Conservation (phyloP, 352 stramenopile species). For the Chrysophaeum taylorii region DNA sequence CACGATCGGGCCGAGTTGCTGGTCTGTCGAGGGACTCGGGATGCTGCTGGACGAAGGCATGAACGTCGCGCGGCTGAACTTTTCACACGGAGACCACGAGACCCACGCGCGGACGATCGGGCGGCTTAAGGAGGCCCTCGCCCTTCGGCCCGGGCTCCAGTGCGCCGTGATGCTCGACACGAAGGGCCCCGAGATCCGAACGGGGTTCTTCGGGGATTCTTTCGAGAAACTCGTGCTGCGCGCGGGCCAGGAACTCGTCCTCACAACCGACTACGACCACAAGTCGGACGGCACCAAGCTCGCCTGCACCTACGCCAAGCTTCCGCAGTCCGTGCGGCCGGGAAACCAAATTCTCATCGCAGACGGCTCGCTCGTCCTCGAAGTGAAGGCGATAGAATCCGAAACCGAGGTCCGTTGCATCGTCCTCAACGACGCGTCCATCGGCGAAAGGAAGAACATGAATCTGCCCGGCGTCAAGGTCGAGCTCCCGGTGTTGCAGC, state of each 20-base stretch:
- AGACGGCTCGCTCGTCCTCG: conserved; percentile 71
- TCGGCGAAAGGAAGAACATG: conserved; percentile 73
- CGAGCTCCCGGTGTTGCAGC: conserved; percentile 80
- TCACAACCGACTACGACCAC: conserved; percentile 41
- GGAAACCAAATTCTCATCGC: conserved; percentile 70
- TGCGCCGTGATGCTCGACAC: conserved; percentile 90
- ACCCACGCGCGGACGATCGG: conserved; percentile 22
- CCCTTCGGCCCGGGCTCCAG: background rate
- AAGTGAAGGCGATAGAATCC: conserved; percentile 46
- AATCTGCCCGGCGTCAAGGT: conserved; percentile 84
- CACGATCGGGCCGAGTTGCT: conserved; percentile 91
- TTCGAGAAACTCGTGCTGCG: conserved; percentile 45
- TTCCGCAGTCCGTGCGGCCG: conserved; percentile 65
- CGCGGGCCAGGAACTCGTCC: conserved; percentile 44
- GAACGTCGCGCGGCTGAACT: conserved; percentile 97
- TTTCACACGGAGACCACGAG: conserved; percentile 93
- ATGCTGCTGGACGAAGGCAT: conserved; percentile 73
- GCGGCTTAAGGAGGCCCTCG: background rate
- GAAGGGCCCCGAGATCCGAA: conserved; percentile 78
- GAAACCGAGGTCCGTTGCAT: conserved; percentile 53
- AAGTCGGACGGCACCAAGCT: conserved; percentile 44
- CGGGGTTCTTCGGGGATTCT: conserved; percentile 46
- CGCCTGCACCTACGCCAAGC: conserved; percentile 73
- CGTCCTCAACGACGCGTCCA: conserved; percentile 72
- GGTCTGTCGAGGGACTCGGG: conserved; percentile 80